Conservation (phyloP, 148 eudicot species). For the Rhododendron williamsianum region DNA sequence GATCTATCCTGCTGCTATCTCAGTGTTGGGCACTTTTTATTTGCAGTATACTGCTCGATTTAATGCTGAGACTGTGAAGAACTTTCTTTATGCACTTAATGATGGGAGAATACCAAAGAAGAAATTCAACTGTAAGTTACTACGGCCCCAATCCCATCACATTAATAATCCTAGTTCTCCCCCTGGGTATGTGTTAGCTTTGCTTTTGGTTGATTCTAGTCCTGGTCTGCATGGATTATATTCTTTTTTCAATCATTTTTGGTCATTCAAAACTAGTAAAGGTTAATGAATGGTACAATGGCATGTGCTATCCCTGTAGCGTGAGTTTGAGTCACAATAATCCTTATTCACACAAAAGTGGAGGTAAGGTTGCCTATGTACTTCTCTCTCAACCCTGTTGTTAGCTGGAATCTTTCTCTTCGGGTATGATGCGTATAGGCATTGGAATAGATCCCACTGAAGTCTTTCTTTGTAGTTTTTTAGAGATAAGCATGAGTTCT, state of each 20-base stretch:
- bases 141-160: background rate
- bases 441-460: background rate
- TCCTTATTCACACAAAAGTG: background rate
- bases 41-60: constrained; percentile 90
- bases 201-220: background rate
- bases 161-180: background rate
- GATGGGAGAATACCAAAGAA: constrained; percentile 84
- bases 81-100: constrained; percentile 70
- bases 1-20: background rate
- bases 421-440: background rate
- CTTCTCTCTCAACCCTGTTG: background rate
- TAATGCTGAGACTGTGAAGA: constrained; percentile 90
- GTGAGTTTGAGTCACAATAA: background rate
- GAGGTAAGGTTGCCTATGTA: background rate
- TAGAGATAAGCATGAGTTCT: background rate
- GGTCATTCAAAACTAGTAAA: background rate
- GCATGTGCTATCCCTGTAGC: background rate
- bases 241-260: background rate
- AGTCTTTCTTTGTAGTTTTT: background rate
- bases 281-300: background rate
- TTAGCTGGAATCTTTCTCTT: background rate
- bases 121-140: constrained; percentile 84
- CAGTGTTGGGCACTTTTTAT: background rate
- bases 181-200: background rate
- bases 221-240: background rate